Conservation (phyloP, 306 rosid species). For the Abrus precatorius region DNA sequence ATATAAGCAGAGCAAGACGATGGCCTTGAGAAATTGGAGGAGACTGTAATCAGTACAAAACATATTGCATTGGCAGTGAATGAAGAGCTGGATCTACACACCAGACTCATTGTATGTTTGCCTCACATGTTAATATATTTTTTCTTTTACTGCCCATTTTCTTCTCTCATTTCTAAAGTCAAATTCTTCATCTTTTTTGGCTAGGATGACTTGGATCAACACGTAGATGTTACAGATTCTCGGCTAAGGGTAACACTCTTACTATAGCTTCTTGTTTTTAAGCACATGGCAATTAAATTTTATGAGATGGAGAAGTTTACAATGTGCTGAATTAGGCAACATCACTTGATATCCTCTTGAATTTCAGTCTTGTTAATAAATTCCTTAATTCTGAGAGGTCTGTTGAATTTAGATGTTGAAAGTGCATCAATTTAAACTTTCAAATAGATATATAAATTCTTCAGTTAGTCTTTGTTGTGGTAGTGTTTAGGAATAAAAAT, state of each 20-base stretch:
- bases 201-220: slow-evolving; percentile 97
- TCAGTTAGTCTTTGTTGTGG: slow-evolving; percentile 3
- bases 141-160: slow-evolving; percentile 16
- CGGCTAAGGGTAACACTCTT: slow-evolving; percentile 80
- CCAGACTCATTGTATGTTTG: slow-evolving; percentile 86
- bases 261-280: slow-evolving; percentile 33
- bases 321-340: slow-evolving; percentile 5
- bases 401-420: neutral
- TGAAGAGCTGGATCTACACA: slow-evolving; percentile 92
- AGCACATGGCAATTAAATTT: neutral
- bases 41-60: slow-evolving; percentile 89
- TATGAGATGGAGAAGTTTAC: slow-evolving; percentile 9
- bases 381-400: slow-evolving; percentile 21
- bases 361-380: neutral
- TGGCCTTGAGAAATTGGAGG: slow-evolving; percentile 96
- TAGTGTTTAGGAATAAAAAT: neutral
- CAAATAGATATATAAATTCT: slow-evolving; percentile 5
- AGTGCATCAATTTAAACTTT: neutral
- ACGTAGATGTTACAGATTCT: slow-evolving; percentile 90
- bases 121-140: slow-evolving; percentile 24
- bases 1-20: slow-evolving; percentile 92
- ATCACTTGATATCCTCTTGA: slow-evolving; percentile 15
- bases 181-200: slow-evolving; percentile 35
- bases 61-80: slow-evolving; percentile 99
- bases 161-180: slow-evolving; percentile 19